Evolutionary conservation across 1,139 yeast species (phyloP).

Genomic region (Yamadazyma trypodendri): DNA sequence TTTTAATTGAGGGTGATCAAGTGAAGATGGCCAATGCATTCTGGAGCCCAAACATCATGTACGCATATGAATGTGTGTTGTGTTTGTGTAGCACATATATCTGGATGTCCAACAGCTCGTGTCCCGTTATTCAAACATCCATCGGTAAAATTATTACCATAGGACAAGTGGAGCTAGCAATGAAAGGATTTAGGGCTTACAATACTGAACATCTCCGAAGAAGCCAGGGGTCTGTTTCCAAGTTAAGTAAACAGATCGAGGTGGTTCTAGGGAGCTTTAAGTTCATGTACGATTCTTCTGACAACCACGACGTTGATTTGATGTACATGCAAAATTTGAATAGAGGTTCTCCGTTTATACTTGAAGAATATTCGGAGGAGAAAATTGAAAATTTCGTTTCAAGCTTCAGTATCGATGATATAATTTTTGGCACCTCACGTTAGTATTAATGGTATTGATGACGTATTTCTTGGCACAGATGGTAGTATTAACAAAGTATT

Average conservation of each 20-base stretch:
- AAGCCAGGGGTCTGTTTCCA: constrained; percentile 8
- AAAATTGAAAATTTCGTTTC: neutral
- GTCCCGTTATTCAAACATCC: neutral
- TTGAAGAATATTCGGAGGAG: neutral
- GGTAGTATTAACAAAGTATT: no score
- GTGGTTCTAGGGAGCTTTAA: constrained; percentile 5
- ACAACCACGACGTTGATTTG: neutral
- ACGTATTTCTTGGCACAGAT: neutral
- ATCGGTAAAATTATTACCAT: neutral
- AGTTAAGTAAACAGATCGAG: constrained; percentile 7
- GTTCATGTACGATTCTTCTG: constrained; percentile 3
- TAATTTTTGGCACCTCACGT: neutral
- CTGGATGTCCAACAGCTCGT: constrained; percentile 5
- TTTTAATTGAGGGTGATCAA: constrained; percentile 5
- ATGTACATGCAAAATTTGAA: neutral
- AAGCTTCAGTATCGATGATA: neutral
- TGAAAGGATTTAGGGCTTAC: constrained; percentile 5
- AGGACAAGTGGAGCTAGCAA: constrained; percentile 2
- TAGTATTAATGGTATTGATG: neutral
- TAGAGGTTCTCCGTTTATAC: neutral
- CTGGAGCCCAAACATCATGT: constrained; percentile 10
- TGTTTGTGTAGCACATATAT: constrained; percentile 6
- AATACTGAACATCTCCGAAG: constrained; percentile 4
- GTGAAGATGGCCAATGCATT: constrained; percentile 5
- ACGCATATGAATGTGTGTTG: constrained; percentile 8